Evolutionary conservation across 1,139 yeast genomes (phyloP), one percentile per base, ranked within the genome.

Genomic region (Hyphopichia khmerensis): DNA sequence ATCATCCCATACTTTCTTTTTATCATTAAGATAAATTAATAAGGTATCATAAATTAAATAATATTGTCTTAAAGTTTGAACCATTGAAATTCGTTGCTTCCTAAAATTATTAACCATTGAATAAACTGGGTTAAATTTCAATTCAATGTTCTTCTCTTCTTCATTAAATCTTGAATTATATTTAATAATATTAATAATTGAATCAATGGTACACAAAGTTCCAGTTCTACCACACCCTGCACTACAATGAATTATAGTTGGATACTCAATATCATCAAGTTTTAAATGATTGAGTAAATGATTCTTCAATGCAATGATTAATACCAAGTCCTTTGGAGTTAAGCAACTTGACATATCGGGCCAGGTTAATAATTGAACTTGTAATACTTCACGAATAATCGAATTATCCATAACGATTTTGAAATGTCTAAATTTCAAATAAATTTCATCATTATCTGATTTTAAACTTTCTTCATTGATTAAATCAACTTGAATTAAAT

Each of bases 201-300:
- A 71, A 61, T 88, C 96, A 32, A 87, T 73, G 0, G 95, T 76
- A 45, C 90, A 84, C 49, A 87, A 85, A 0, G 91, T 87, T 2
- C 96, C 96, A 0, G 96, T 88, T 50, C 96, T 77, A 2, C 96
- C 96, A 63, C 96, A 88, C 0, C 96, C 96, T 0, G 96, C 96
- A 4, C 91, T 83, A 60, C 96, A 88, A 60, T 89, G 96, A 9
- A 87, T 87, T 24, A 87, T 62, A 1, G 84, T 66, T 1, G 87
- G 84, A 43, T 55, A 59, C 15, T 51, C 53, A 4, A 27, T 30
- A 3, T 23, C 31, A 8, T 34, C 38, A 32, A 16, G 21, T 5
- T 51, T 26, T 4, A 59, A 44, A 4, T 45, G 39, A 13, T 56
- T 41, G 43, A 65, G 51, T 15, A 77, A 46, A 38, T 56, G 51